phyloP scores from a whole-genome alignment of 2,329 filamentous ascomycete species.

The Phyllosticta paracitricarpa region DNA sequence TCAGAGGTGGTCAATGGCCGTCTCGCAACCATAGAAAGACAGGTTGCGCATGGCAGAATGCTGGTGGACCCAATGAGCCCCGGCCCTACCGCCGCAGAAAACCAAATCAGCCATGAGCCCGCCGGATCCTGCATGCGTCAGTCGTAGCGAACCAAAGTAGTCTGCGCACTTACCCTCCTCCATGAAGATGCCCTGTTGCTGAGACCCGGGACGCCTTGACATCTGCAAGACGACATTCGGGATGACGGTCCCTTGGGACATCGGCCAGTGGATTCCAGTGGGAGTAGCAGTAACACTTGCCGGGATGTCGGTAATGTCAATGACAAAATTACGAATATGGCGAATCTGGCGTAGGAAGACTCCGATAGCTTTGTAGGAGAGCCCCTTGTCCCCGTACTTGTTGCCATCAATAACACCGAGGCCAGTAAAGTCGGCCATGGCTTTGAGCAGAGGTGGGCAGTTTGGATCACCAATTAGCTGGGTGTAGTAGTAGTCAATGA shows the following conservation, averaged over 20 bases:
- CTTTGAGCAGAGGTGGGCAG: conserved; percentile 45
- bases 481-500: conserved; percentile 55
- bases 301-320: conserved; percentile 47
- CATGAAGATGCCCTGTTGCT: conserved; percentile 36
- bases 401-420: conserved; percentile 50
- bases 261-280: conserved; percentile 35
- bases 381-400: conserved; percentile 33
- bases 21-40: conserved; percentile 41
- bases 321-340: conserved; percentile 54
- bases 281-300: conserved; percentile 33
- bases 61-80: conserved; percentile 35
- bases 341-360: conserved; percentile 57
- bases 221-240: conserved; percentile 38
- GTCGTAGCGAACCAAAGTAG: neutral
- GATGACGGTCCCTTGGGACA: conserved; percentile 35
- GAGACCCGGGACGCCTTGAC: conserved; percentile 34
- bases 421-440: conserved; percentile 42
- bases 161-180: conserved; percentile 17
- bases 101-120: conserved; percentile 38
- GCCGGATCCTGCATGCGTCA: conserved; percentile 24
- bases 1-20: conserved; percentile 49
- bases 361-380: conserved; percentile 42
- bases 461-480: conserved; percentile 53
- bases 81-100: conserved; percentile 34
- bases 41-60: conserved; percentile 50